These are phyloP conservation scores for Gnaphalium uliginosum DNA, from an alignment of 129 eudicot genomes.

Conservation along the genomic window DNA sequence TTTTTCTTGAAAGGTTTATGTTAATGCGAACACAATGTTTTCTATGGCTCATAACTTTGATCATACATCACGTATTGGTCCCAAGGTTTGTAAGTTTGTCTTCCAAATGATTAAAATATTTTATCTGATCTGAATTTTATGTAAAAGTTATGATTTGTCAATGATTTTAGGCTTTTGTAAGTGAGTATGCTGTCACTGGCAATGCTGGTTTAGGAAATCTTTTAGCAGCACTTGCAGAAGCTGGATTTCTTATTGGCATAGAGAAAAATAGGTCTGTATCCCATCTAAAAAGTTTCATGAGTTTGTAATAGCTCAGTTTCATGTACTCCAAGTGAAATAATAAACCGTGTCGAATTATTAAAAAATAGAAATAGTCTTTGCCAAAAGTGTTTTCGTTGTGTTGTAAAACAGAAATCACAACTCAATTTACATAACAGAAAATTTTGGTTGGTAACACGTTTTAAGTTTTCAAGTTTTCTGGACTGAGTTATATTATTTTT, in stretches of 20 bases:
- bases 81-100: constrained; percentile 62
- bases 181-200: constrained; percentile 88
- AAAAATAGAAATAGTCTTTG: neutral
- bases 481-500: neutral
- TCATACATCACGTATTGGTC: constrained; percentile 63
- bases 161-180: constrained; percentile 82
- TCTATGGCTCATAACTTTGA: constrained; percentile 62
- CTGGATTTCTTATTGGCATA: constrained; percentile 86
- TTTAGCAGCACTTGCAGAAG: constrained; percentile 85
- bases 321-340: neutral
- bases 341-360: neutral
- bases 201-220: constrained; percentile 86
- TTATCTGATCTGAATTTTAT: neutral
- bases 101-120: constrained; percentile 9
- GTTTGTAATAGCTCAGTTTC: neutral
- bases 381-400: neutral
- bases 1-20: constrained; percentile 51
- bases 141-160: constrained; percentile 13
- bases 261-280: constrained; percentile 73
- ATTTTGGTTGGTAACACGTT: neutral
- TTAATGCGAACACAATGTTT: constrained; percentile 56
- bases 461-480: neutral
- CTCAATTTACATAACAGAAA: neutral
- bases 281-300: constrained; percentile 13
- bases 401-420: neutral